Evolutionary conservation across 2,329 filamentous ascomycete species (phyloP), one percentile per base, ranked within the genome.

Genomic region (Alternaria brassicae): DNA sequence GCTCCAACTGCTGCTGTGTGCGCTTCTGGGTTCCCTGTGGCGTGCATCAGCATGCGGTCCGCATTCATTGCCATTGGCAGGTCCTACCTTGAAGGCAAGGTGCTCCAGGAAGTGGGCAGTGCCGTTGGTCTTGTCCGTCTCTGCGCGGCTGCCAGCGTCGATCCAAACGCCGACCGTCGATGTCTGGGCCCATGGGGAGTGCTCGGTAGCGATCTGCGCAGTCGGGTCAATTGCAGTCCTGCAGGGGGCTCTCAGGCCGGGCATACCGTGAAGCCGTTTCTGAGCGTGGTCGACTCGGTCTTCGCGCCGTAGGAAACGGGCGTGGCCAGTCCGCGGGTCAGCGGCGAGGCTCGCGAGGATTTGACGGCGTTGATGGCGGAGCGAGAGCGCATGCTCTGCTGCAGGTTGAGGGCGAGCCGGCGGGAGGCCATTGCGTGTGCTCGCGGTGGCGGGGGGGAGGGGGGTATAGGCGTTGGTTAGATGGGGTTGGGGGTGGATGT

Each of bases 91-190:
- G 89, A 99, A 99, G 75, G 96, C 96, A 81, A 99, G 88, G 85
- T 99, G 95, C 87, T 99, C 95, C 75, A 99, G 89, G 87, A 99
- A 99, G 85, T 99, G 95, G 78, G 95, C 95, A 75, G 95, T 99
- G 83, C 95, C 95, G 85, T 98, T 99, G 78, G 92, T 98, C 88
- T 93, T 93, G 83, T 95, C 89, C 73, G 95, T 99, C 87, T 99
- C 95, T 81, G 95, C 93, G 82, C 95, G 88, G 82, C 93, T 97
- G 80, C 95, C 95, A 80, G 96, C 94, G 83, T 99, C 96, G 81
- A 99, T 99, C 93, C 95, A 99, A 70, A 99, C 92, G 80, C 95
- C 95, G 76, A 98, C 93, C 56, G 94, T 98, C 76, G 93, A 97
- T 64, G 95, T 98, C 86, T 98, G 93, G 77, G 94, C 94, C 87